Evolutionary conservation across 208 protist species (phyloP), one percentile per base, ranked within the genome.

Genomic region (Kentomonas sorsogonicus): DNA sequence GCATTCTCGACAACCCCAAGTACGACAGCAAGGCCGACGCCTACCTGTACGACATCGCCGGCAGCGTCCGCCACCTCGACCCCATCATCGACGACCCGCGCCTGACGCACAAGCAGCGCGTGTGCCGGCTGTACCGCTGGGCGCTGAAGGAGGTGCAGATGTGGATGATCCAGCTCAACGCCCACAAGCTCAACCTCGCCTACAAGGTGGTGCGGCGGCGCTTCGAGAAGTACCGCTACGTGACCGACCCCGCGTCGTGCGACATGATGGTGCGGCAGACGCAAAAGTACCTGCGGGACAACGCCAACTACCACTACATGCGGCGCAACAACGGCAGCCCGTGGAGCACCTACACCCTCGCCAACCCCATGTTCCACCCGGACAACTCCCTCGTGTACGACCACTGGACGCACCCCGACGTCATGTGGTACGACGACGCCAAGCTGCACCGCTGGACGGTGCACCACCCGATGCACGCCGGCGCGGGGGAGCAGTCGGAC

Each of bases 191-290:
- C 44, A 94, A 94, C 64, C 65, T 94, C 9, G 88, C 80, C 26
- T 90, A 90, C 78, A 94, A 94, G 60, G 88, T 94, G 22, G 63
- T 94, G 15, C 83, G 88, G 15, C 72, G 81, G 7, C 84, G 88
- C 27, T 94, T 92, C 59, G 88, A 94, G 64, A 78, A 78, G 60
- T 94, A 94, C 56, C 81, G 88, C 61, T 90, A 89, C 71, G 88
- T 94, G 31, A 91, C 88, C 5, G 88, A 94, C 57, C 88, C 88
- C 11, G 88, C 84, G 11, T 85, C 77, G 53, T 94, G 88, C 64
- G 88, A 94, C 43, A 94, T 94, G 88, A 94, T 94, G 88, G 88
- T 94, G 74, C 83, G 88, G 2, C 72, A 94, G 72, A 91, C 88
- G 13, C 88, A 94, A 59, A 94, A 94, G 70, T 94, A 94, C 64